A percentile compares a stretch with the other conserved stretches of the same genome.
phyloP scores from a whole-genome alignment of 768 basidiomycete species.

The Amanita pseudoporphyria region DNA sequence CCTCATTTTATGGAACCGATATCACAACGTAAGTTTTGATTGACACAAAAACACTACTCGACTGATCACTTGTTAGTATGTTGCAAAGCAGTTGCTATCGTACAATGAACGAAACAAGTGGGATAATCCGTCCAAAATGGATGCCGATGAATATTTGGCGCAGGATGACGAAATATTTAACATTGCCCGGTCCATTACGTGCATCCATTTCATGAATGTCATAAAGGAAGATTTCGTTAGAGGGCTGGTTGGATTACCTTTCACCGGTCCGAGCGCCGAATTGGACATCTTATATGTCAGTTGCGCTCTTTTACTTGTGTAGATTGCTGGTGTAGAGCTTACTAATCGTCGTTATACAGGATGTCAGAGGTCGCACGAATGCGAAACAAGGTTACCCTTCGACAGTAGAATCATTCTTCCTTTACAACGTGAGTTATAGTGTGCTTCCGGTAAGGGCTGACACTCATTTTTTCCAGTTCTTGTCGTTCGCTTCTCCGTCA shows the following conservation, averaged over 20 bases:
- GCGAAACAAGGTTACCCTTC: slow-evolving; percentile 11
- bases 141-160: neutral
- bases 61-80: slow-evolving; percentile 8
- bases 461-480: neutral
- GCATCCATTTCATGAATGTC: slow-evolving; percentile 18
- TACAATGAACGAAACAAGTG: slow-evolving; percentile 14
- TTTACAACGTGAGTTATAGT: slow-evolving; percentile 11
- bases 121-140: slow-evolving; percentile 9
- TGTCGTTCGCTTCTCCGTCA: neutral
- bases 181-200: slow-evolving; percentile 17
- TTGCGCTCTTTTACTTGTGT: neutral
- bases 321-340: neutral
- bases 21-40: slow-evolving; percentile 15
- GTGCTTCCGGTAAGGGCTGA: neutral
- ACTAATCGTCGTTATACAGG: neutral
- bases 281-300: slow-evolving; percentile 12
- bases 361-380: slow-evolving; percentile 6
- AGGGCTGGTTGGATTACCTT: slow-evolving; percentile 15
- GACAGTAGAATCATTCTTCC: slow-evolving; percentile 11
- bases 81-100: slow-evolving; percentile 14
- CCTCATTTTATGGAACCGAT: slow-evolving; percentile 16
- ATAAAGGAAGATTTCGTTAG: slow-evolving; percentile 18
- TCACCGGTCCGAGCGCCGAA: slow-evolving; percentile 10
- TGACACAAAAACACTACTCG: neutral
- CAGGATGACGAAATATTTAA: slow-evolving; percentile 21